A percentile compares a stretch with the other conserved stretches of the same genome.
Evolutionary conservation across 2,329 filamentous ascomycete genomes (phyloP).

Genomic region (Pyrenophora tritici-repentis): DNA sequence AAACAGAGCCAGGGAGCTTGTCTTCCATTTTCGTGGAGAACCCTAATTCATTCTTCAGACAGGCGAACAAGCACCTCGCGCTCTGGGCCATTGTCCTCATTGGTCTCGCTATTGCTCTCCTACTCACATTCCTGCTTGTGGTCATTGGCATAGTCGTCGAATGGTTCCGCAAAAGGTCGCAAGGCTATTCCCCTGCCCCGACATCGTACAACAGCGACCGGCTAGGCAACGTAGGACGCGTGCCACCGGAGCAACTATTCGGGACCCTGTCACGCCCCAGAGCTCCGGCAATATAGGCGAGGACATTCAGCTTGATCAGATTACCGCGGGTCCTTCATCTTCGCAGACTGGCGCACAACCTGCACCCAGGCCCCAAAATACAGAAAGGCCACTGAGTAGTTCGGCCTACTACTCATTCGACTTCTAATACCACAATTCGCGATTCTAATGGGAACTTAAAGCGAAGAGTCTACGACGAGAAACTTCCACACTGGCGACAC

Average conservation of each 20-base stretch:
- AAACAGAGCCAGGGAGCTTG: constrained; percentile 69
- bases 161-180: constrained; percentile 73
- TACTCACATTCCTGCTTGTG: constrained; percentile 76
- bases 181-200: constrained; percentile 80
- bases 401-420: no score
- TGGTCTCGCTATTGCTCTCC: constrained; percentile 76
- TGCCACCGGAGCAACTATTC: constrained; percentile 55
- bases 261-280: constrained; percentile 41
- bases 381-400: no score
- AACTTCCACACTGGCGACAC: no score
- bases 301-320: no score
- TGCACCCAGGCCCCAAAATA: neutral
- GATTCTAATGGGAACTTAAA: no score
- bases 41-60: constrained; percentile 71
- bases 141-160: constrained; percentile 75
- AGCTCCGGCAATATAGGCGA: constrained; percentile 39
- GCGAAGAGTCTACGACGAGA: no score
- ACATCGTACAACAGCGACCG: constrained; percentile 57
- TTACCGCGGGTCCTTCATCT: neutral
- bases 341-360: neutral
- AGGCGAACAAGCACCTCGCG: constrained; percentile 64
- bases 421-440: no score
- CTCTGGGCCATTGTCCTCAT: constrained; percentile 81
- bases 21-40: constrained; percentile 83
- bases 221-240: constrained; percentile 54